phyloP scores from a whole-genome alignment of 768 basidiomycete species.

The Hypsizygus marmoreus region DNA sequence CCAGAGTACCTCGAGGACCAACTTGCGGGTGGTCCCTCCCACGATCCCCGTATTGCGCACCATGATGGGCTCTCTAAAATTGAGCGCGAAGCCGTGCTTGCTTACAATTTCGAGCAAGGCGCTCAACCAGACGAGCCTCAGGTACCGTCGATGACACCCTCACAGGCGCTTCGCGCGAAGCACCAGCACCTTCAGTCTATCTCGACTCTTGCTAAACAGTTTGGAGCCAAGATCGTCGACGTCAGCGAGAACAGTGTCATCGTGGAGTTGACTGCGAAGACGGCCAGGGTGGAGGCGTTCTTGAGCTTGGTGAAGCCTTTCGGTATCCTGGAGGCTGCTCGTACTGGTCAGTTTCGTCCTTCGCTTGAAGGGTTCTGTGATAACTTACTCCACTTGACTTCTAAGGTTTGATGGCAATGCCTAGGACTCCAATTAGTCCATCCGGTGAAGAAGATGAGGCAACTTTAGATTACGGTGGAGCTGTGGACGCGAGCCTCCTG shows the following conservation, averaged over 20 bases:
- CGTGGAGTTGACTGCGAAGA: slow-evolving; percentile 94
- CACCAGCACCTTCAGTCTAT: slow-evolving; percentile 91
- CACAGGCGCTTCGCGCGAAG: slow-evolving; percentile 85
- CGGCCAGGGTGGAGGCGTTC: slow-evolving; percentile 89
- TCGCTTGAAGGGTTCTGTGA: slow-evolving; percentile 1
- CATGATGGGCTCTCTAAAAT: slow-evolving; percentile 51
- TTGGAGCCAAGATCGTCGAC: slow-evolving; percentile 92
- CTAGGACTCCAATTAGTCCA: slow-evolving; percentile 82
- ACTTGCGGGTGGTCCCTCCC: slow-evolving; percentile 80
- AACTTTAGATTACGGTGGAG: slow-evolving; percentile 38
- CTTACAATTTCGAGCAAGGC: slow-evolving; percentile 75
- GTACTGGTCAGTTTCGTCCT: slow-evolving; percentile 70
- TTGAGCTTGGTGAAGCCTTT: slow-evolving; percentile 89
- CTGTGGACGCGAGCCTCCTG: slow-evolving; percentile 88
- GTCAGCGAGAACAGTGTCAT: slow-evolving; percentile 94
- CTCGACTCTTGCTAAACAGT: slow-evolving; percentile 80
- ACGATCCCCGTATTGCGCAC: slow-evolving; percentile 59
- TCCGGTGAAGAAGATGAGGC: slow-evolving; percentile 34
- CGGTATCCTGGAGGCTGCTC: slow-evolving; percentile 92
- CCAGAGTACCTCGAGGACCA: slow-evolving; percentile 96
- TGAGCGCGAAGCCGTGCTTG: slow-evolving; percentile 71
- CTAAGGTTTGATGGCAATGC: slow-evolving; percentile 96
- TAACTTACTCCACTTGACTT: slow-evolving; percentile 4
- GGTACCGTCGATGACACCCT: slow-evolving; percentile 59
- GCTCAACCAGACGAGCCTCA: slow-evolving; percentile 38